Conservation (phyloP, 2,329 filamentous ascomycete species). For the Fusarium albidum region DNA sequence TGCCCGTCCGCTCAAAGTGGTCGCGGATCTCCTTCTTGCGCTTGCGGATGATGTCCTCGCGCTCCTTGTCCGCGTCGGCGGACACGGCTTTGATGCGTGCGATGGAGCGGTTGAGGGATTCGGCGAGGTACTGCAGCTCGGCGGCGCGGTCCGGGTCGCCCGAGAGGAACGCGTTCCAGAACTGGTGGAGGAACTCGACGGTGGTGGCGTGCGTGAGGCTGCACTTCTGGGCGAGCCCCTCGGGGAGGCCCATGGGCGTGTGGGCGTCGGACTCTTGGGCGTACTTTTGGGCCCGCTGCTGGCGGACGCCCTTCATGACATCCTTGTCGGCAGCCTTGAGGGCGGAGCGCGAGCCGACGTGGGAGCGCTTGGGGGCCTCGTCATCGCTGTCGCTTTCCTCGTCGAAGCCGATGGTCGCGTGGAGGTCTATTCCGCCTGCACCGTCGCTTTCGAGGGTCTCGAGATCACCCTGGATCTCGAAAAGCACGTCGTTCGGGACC, state of each 20-base stretch:
- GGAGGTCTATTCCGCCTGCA: slow-evolving; percentile 65
- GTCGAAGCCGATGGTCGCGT: slow-evolving; percentile 71
- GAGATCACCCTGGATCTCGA: slow-evolving; percentile 70
- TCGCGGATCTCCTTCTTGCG: slow-evolving; percentile 76
- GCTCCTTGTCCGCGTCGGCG: slow-evolving; percentile 78
- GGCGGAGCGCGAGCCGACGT: slow-evolving; percentile 75
- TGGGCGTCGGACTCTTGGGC: slow-evolving; percentile 57
- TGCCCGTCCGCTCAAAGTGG: slow-evolving; percentile 75
- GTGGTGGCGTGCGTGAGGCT: slow-evolving; percentile 86
- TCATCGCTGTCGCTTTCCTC: slow-evolving; percentile 76
- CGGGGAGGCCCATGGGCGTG: slow-evolving; percentile 62
- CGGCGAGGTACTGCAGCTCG: slow-evolving; percentile 82
- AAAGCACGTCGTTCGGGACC: slow-evolving; percentile 73
- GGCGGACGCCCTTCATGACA: slow-evolving; percentile 70
- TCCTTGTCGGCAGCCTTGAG: slow-evolving; percentile 71
- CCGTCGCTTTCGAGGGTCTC: slow-evolving; percentile 57
- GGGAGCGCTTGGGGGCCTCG: slow-evolving; percentile 59
- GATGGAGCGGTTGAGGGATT: slow-evolving; percentile 80
- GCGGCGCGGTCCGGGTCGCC: slow-evolving; percentile 82
- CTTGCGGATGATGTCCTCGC: slow-evolving; percentile 70
- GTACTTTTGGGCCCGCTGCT: slow-evolving; percentile 67
- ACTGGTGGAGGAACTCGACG: slow-evolving; percentile 95
- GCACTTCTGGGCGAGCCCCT: slow-evolving; percentile 66
- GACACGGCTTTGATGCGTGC: slow-evolving; percentile 84
- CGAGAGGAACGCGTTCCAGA: slow-evolving; percentile 92